Evolutionary conservation across 2,329 filamentous ascomycete genomes (phyloP).

Genomic region (Sclerotinia glacialis): DNA sequence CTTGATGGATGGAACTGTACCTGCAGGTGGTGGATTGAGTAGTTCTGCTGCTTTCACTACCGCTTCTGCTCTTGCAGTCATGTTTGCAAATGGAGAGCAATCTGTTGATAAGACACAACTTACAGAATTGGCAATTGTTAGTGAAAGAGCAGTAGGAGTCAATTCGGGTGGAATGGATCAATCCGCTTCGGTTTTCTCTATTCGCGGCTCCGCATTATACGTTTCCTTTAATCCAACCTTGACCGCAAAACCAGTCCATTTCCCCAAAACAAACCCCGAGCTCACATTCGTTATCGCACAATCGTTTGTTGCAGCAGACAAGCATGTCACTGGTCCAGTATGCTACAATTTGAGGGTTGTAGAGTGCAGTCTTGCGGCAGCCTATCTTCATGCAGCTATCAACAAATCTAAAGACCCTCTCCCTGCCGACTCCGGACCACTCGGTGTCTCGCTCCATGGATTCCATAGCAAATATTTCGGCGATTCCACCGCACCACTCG

Average conservation of each 20-base stretch:
- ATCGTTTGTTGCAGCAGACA: conserved; percentile 90
- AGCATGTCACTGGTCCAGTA: conserved; percentile 87
- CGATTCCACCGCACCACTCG: conserved; percentile 43
- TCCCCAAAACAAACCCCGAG: conserved; percentile 78
- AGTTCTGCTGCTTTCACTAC: conserved; percentile 94
- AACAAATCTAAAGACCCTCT: conserved; percentile 59
- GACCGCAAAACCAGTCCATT: conserved; percentile 70
- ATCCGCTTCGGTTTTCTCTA: conserved; percentile 89
- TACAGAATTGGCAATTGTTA: conserved; percentile 89
- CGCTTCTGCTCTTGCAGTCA: conserved; percentile 81
- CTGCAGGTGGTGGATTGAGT: conserved; percentile 85
- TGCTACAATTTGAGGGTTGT: conserved; percentile 97
- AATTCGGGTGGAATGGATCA: conserved; percentile 99
- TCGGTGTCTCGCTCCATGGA: conserved; percentile 78
- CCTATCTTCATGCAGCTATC: conserved; percentile 58
- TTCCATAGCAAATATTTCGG: conserved; percentile 80
- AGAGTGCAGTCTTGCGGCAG: conserved; percentile 86
- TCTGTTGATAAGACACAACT: conserved; percentile 86
- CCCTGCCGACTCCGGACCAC: conserved; percentile 73
- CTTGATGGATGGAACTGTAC: conserved; percentile 86
- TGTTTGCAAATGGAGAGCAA: conserved; percentile 77
- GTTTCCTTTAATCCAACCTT: conserved; percentile 85
- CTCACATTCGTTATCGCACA: conserved; percentile 92
- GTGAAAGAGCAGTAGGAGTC: conserved; percentile 89
- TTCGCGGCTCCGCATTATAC: conserved; percentile 80